phyloP scores from a whole-genome alignment of 1,139 yeast genomes.

The Pichia sp. region DNA sequence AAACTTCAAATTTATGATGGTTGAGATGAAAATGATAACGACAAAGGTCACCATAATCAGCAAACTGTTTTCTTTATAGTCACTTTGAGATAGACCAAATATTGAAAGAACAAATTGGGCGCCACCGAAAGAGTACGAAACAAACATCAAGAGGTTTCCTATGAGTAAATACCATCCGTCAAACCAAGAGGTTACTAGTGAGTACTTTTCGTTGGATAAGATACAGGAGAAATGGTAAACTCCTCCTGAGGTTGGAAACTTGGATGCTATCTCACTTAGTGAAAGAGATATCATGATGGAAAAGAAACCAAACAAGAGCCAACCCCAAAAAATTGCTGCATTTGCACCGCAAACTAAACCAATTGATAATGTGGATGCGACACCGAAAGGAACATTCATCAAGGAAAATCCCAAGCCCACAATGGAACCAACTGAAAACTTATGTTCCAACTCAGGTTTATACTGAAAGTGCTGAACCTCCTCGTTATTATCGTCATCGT shows the following conservation, averaged over 20 bases:
- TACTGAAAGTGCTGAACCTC: constrained; percentile 66
- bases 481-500: constrained; percentile 47
- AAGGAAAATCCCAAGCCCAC: constrained; percentile 71
- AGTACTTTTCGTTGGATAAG: constrained; percentile 52
- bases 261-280: constrained; percentile 66
- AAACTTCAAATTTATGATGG: constrained; percentile 57
- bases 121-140: constrained; percentile 69
- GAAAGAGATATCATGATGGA: constrained; percentile 62
- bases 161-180: constrained; percentile 72
- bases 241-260: constrained; percentile 71
- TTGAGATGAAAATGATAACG: constrained; percentile 52
- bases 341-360: constrained; percentile 71
- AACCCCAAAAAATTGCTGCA: constrained; percentile 66
- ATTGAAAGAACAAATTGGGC: constrained; percentile 65
- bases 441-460: constrained; percentile 62
- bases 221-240: constrained; percentile 74
- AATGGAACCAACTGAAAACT: constrained; percentile 60
- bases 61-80: constrained; percentile 53
- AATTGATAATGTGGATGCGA: constrained; percentile 65
- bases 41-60: constrained; percentile 55
- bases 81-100: constrained; percentile 54
- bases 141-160: constrained; percentile 75
- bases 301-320: constrained; percentile 58
- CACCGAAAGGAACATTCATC: constrained; percentile 76
- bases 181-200: constrained; percentile 60